phyloP scores from a whole-genome alignment of 2,329 filamentous ascomycete species.

The Colletotrichum camelliae region DNA sequence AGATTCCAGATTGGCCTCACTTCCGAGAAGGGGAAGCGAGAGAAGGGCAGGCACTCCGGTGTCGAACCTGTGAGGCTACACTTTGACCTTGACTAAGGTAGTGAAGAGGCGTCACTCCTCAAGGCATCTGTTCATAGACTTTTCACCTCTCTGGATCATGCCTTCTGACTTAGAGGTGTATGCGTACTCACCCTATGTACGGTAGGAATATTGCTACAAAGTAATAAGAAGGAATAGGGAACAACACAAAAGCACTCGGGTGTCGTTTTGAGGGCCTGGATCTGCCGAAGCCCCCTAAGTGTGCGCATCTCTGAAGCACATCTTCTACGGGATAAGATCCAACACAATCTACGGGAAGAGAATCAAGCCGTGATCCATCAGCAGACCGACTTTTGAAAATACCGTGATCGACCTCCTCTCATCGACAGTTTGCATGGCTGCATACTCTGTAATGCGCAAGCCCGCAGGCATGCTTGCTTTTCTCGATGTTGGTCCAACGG shows the following conservation, averaged over 20 bases:
- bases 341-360: background rate
- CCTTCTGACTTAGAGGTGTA: background rate
- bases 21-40: background rate
- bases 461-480: background rate
- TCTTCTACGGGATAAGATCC: background rate
- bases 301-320: background rate
- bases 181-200: background rate
- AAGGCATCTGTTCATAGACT: background rate
- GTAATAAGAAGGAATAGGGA: background rate
- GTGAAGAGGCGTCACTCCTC: background rate
- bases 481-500: background rate
- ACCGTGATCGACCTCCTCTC: background rate
- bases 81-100: background rate
- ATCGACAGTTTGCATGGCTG: background rate
- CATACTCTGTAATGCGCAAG: background rate
- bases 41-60: background rate
- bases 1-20: background rate
- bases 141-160: background rate
- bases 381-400: background rate
- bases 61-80: background rate
- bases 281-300: background rate
- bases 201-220: background rate
- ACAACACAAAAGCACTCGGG: background rate
- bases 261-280: background rate
- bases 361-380: background rate